Base-by-base conservation (phyloP, 192 early-diverging fungal species). In the Spizellomyces punctatus region DNA sequence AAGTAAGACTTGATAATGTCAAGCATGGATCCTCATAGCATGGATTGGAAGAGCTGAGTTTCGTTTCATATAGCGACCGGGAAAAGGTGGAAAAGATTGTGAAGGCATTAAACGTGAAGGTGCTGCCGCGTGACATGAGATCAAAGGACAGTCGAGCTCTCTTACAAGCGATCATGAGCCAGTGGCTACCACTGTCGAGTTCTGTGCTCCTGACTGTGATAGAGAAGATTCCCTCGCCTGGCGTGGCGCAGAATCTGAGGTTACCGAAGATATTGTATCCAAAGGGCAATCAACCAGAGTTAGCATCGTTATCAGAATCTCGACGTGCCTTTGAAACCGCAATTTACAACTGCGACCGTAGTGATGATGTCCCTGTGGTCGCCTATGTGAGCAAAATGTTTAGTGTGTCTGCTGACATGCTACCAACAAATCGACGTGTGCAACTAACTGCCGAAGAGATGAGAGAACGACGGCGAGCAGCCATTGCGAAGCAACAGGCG, bases 321-420 rank as follows among this genome's bases (percentile, higher is more conserved):
- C 44, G 14, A 6, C 27, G 4, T 6, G 81, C 82, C 0, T 67
- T 91, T 54, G 94, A 96, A 67, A 78, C 79, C 17, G 93, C 93
- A 3, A 78, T 99, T 58, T 89, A 86, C 67, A 75, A 19, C 14
- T 99, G 98, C 79, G 86, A 91, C 64, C 56, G 87, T 0, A 76
- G 73, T 4, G 79, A 76, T 10, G 64, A 80, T 5, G 87, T 80
- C 9, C 94, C 95, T 0, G 77, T 89, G 8, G 90, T 98, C 12
- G 92, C 89, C 0, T 98, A 92, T 79, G 86, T 99, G 6, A 91
- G 92, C 75, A 99, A 99, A 73, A 95, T 99, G 85, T 91, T 98
- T 66, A 88, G 92, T 27, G 88, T 99, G 5, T 91, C 93, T 9
- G 77, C 85, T 8, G 83, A 89, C 46, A 80, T 88, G 21, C 74